A percentile compares a stretch with the other conserved stretches of the same genome.
These are phyloP conservation scores for Pichia sp. DNA, from an alignment of 1,139 yeast genomes.

Conservation along the genomic window DNA sequence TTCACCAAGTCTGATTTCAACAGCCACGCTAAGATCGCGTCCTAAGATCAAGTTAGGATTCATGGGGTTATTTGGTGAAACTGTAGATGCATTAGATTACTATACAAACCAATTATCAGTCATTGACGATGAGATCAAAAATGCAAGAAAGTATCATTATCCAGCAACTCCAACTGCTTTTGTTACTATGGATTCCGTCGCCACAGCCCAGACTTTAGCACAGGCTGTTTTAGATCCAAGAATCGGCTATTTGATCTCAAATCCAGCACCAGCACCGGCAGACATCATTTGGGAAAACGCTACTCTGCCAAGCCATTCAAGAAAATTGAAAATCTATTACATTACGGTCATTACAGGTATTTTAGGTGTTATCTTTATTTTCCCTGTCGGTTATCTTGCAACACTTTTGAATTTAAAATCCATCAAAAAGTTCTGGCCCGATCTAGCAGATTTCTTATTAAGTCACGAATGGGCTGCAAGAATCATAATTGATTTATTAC, in stretches of 20 bases:
- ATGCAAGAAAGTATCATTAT: slow-evolving; percentile 59
- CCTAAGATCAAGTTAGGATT: slow-evolving; percentile 54
- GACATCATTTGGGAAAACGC: slow-evolving; percentile 78
- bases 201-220: slow-evolving; percentile 84
- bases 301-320: slow-evolving; percentile 54
- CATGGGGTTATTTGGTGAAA: slow-evolving; percentile 52
- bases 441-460: slow-evolving; percentile 57
- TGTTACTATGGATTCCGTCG: slow-evolving; percentile 80
- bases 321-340: slow-evolving; percentile 53
- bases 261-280: slow-evolving; percentile 78
- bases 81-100: slow-evolving; percentile 64
- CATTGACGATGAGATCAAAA: slow-evolving; percentile 58
- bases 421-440: slow-evolving; percentile 72
- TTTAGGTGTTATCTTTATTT: slow-evolving; percentile 60
- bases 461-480: slow-evolving; percentile 68
- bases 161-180: slow-evolving; percentile 76
- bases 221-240: slow-evolving; percentile 80
- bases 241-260: slow-evolving; percentile 66
- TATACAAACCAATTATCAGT: slow-evolving; percentile 56
- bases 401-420: slow-evolving; percentile 71
- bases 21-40: slow-evolving; percentile 39
- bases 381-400: slow-evolving; percentile 73
- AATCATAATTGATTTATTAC: slow-evolving; percentile 70
- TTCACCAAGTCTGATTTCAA: slow-evolving; percentile 11
- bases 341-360: slow-evolving; percentile 63